Conservation (phyloP, 2,329 filamentous ascomycete species). For the Karstenula rhodostoma region DNA sequence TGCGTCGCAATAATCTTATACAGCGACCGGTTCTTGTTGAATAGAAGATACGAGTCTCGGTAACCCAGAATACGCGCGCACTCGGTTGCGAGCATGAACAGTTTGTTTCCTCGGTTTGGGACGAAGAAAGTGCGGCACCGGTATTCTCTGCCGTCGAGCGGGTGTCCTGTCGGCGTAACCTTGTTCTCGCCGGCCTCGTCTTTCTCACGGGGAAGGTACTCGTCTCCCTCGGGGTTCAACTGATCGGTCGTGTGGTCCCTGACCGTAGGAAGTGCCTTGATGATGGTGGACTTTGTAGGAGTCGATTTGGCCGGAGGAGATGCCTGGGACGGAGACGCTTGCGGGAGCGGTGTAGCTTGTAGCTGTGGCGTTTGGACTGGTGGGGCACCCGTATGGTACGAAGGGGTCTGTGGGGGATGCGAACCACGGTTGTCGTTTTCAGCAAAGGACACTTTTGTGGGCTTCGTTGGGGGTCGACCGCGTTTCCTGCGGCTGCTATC, state of each 20-base stretch:
- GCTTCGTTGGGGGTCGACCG: conserved; percentile 71
- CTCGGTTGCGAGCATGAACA: conserved; percentile 99
- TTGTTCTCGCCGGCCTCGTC: conserved; percentile 96
- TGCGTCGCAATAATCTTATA: conserved; percentile 98
- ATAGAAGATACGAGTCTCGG: conserved; percentile 95
- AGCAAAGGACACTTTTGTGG: conserved; percentile 57
- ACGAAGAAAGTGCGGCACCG: conserved; percentile 93
- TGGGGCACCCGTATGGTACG: conserved; percentile 60
- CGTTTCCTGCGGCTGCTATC: conserved; percentile 50
- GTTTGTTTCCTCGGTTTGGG: conserved; percentile 86
- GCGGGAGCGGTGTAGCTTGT: conserved; percentile 59
- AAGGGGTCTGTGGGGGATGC: conserved; percentile 55
- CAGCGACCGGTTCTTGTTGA: conserved; percentile 97
- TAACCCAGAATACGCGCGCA: conserved; percentile 94
- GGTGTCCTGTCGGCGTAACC: conserved; percentile 82
- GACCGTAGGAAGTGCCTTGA: conserved; percentile 95
- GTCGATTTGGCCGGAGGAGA: conserved; percentile 80
- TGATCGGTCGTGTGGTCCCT: conserved; percentile 98
- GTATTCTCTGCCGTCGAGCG: conserved; percentile 85
- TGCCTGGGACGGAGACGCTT: conserved; percentile 64
- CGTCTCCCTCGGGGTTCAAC: conserved; percentile 85
- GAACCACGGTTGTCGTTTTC: conserved; percentile 65
- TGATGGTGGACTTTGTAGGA: conserved; percentile 76
- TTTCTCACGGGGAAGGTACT: conserved; percentile 92
- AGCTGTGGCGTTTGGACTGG: conserved; percentile 63